phyloP scores from a whole-genome alignment of 2,329 filamentous ascomycete genomes.

The Colletotrichum euphorbiae region DNA sequence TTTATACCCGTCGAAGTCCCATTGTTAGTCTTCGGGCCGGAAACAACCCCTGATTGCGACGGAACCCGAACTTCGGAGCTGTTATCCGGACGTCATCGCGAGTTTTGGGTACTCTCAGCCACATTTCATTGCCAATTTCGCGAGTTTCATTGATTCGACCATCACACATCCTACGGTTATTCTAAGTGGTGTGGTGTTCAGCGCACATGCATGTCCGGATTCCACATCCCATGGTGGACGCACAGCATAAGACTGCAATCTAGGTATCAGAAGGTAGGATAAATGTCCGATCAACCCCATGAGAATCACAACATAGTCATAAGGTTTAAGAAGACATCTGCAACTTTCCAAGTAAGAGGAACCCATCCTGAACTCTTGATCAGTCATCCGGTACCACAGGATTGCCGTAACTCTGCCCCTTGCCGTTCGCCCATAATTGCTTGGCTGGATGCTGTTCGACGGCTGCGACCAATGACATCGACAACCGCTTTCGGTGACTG shows the following conservation, averaged over 20 bases:
- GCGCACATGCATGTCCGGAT: too few relatives aligned
- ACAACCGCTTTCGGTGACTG: neutral
- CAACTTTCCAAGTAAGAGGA: neutral
- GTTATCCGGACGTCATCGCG: slow-evolving; percentile 15
- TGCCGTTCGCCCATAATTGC: too few relatives aligned
- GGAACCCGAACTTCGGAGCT: slow-evolving; percentile 25
- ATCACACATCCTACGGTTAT: too few relatives aligned
- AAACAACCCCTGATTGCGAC: slow-evolving; percentile 6
- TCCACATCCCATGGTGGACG: too few relatives aligned
- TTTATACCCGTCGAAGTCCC: slow-evolving; percentile 16
- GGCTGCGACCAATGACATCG: too few relatives aligned
- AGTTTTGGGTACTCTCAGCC: neutral
- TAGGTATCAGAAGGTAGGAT: too few relatives aligned
- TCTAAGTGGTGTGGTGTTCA: too few relatives aligned
- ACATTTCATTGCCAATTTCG: neutral
- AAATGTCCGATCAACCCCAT: too few relatives aligned
- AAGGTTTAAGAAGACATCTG: neutral
- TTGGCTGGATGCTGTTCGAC: too few relatives aligned
- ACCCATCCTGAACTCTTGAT: neutral
- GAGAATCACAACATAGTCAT: neutral
- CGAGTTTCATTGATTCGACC: too few relatives aligned
- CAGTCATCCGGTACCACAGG: neutral
- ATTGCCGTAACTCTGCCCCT: too few relatives aligned
- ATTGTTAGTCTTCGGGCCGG: slow-evolving; percentile 28
- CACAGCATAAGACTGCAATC: too few relatives aligned